phyloP scores from a whole-genome alignment of 441 rosid genomes.

The Jatropha podagrica region DNA sequence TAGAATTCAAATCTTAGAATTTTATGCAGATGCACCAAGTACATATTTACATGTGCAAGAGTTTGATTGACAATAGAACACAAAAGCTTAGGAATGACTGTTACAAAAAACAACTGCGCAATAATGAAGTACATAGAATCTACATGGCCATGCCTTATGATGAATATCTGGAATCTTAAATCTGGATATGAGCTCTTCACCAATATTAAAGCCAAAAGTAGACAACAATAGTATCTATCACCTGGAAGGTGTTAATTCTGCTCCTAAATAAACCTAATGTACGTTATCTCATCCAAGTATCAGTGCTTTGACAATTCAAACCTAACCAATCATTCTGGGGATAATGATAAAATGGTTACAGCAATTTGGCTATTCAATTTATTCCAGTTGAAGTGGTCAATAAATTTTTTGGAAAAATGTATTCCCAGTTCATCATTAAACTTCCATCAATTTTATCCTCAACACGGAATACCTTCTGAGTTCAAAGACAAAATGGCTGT shows the following conservation, averaged over 20 bases:
- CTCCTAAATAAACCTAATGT: not conserved
- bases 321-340: not conserved
- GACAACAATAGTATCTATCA: not conserved
- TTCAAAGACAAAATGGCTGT: not conserved
- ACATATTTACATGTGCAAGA: slow-evolving; percentile 2
- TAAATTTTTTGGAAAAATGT: not conserved
- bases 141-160: not conserved
- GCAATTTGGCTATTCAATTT: not conserved
- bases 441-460: not conserved
- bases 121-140: not conserved
- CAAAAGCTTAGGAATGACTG: not conserved
- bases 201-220: not conserved
- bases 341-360: not conserved
- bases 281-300: not conserved
- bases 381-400: not conserved
- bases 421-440: not conserved
- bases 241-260: not conserved
- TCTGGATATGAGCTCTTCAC: not conserved
- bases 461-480: not conserved
- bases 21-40: not conserved
- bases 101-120: not conserved
- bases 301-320: not conserved
- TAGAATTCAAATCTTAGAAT: not conserved
- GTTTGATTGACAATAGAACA: slow-evolving; percentile 8
- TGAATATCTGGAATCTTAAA: not conserved